Base-by-base conservation (phyloP, 2,329 filamentous ascomycete species). In the Lachnellula arida region DNA sequence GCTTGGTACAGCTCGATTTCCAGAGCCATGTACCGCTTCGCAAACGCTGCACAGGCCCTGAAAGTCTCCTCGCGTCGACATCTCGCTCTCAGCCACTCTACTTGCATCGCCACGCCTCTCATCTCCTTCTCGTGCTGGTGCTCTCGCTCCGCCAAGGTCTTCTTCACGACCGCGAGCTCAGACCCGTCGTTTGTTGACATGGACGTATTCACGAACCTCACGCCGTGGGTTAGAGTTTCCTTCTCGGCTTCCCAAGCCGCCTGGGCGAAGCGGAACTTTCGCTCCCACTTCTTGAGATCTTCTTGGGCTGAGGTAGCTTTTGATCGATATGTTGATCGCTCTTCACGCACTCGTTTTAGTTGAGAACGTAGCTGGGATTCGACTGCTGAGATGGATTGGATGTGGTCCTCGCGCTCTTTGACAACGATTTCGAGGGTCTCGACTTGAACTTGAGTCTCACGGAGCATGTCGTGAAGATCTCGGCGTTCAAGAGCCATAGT, bases 51-150 rank as follows among this genome's bases (percentile, higher is more conserved):
- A 66, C 92, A 89, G 60, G 81, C 80, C 43, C 94, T 82, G 73
- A 97, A 86, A 50, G 81, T 83, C 64, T 89, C 84, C 73, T 97
- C 93, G 34, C 94, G 82, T 69, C 84, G 81, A 75, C 88, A 89
- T 51, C 87, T 84, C 2, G 90, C 89, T 66, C 91, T 85, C 71
- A 97, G 84, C 85, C 89, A 97, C 67, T 91, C 83, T 70, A 97
- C 93, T 74, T 97, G 92, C 74, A 94, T 88, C 52, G 84, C 82
- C 68, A 97, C 79, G 17, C 93, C 93, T 63, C 86, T 84, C 52
- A 97, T 76, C 74, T 95, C 89, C 71, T 85, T 86, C 65, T 79
- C 76, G 70, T 94, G 89, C 46, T 81, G 78, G 63, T 82, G 83
- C 66, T 91, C 85, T 51, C 58, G 66, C 55, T 68, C 68, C 37